Evolutionary conservation across 73 alveolate species (phyloP), one percentile per base, ranked within the genome.

Genomic region (Symbiodinium pilosum): DNA sequence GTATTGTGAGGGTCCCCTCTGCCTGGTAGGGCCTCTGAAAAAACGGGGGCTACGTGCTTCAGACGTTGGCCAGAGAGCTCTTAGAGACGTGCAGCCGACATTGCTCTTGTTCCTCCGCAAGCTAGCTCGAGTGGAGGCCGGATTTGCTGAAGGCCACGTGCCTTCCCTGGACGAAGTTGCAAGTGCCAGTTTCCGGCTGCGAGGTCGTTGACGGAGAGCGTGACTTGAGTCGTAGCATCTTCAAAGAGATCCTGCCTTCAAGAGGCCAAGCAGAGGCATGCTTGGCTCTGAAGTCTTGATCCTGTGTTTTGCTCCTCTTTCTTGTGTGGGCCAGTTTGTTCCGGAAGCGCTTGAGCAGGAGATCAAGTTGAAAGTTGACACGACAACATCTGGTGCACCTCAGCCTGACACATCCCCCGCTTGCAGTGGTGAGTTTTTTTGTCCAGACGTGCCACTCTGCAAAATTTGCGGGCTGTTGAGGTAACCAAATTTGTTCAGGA

Each of bases 1-100:
- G 52, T 18, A 44, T 14, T 12, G 47, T 47, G 36, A 21, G 41
- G 94, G 5, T 36, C 39, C 38, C 21, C 68, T 36, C 52, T 30
- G 28, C 38, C 93, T 9, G 69, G 75, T 51, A 89, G 97, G 97
- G 81, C 97, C 97, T 5, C 36, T 91, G 77, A 43, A 5, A 34
- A 68, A 71, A 56, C 97, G 97, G 9, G 88, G 89, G 18, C 87
- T 91, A 40, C 97, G 89, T 43, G 97, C 97, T 38, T 14, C 24
- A 18, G 97, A 91, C 52, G 89, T 91, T 32, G 97, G 87, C 12
- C 32, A 32, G 39, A n/a, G 88, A 4, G 97, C 97, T 7, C 81
- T 91, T 51, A 42, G 32, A 42, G 97, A 91, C 51, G 51, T 91
- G 89, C 87, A 84, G 40, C 97, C 97, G 28, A 91, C 97, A 1